Percentiles rank a stretch among this genome's conserved stretches.
Evolutionary conservation across 345 rosid species (phyloP).

Genomic region (Isatis tinctoria): DNA sequence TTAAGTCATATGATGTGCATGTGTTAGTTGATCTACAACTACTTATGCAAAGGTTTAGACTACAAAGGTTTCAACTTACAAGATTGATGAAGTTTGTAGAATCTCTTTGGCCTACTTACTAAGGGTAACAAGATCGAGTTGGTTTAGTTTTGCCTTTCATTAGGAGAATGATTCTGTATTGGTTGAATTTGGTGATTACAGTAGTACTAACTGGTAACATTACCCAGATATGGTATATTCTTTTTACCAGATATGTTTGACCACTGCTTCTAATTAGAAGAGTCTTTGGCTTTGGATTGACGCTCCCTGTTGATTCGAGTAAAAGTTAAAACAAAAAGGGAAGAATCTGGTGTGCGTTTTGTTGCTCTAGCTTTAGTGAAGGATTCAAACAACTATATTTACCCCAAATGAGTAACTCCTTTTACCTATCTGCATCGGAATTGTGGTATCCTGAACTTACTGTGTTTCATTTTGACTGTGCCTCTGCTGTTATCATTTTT

Average conservation of each 20-base stretch:
- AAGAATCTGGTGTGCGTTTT: not conserved
- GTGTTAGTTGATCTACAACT: not conserved
- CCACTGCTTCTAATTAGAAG: not conserved
- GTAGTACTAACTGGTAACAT: not conserved
- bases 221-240: not conserved
- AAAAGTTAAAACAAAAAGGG: not conserved
- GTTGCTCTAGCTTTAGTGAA: not conserved
- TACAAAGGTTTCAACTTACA: not conserved
- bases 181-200: slow-evolving; percentile 1
- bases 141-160: not conserved
- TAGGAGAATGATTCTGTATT: not conserved
- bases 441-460: not conserved
- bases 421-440: not conserved
- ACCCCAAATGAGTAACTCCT: not conserved
- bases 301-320: not conserved
- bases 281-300: not conserved
- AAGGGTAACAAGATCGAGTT: not conserved
- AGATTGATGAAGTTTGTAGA: slow-evolving; percentile 4
- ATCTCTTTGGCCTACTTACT: not conserved
- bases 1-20: not conserved
- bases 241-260: not conserved
- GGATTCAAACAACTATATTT: not conserved
- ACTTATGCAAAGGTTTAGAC: not conserved
- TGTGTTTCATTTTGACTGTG: not conserved
- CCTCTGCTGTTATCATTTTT: not conserved